Conservation (phyloP, 495 filamentous ascomycete species). For the Penicillium ucsense region DNA sequence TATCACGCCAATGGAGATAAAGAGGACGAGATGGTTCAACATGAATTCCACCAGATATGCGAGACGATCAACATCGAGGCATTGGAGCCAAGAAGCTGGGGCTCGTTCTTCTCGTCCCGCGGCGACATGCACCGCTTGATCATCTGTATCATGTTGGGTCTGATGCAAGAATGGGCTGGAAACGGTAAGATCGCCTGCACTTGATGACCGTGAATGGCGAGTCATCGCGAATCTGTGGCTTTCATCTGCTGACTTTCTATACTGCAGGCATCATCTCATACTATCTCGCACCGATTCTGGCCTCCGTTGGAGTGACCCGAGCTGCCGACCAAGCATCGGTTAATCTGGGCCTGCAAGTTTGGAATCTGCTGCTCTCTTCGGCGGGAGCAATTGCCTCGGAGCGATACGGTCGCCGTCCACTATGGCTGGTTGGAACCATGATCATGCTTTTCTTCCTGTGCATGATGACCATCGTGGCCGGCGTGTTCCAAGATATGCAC, state of each 20-base stretch:
- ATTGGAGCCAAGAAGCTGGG: conserved; percentile 13
- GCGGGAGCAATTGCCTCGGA: conserved; percentile 47
- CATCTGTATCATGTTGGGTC: conserved; percentile 48
- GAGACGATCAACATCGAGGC: conserved; percentile 40
- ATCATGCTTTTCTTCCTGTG: conserved; percentile 48
- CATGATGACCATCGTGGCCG: conserved; percentile 44
- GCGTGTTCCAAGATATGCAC: conserved; percentile 39
- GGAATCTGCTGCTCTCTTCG: conserved; percentile 19
- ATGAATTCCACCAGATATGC: conserved; percentile 27
- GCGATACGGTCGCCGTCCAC: conserved; percentile 45
- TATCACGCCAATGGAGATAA: conserved; percentile 26
- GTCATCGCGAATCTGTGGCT: neutral
- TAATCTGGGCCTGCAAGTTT: conserved; percentile 16
- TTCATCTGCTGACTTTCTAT: neutral
- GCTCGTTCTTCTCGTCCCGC: conserved; percentile 50
- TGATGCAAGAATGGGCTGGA: conserved; percentile 54
- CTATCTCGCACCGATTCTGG: conserved; percentile 46
- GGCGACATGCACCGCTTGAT: conserved; percentile 55
- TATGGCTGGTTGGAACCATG: conserved; percentile 45
- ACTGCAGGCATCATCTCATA: conserved; percentile 45
- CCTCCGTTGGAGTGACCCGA: conserved; percentile 42
- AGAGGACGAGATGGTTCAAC: conserved; percentile 19
- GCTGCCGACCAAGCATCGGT: conserved; percentile 33
- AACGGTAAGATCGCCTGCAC: conserved; percentile 36
- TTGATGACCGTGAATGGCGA: neutral